A percentile compares a stretch with the other conserved stretches of the same genome.
Evolutionary conservation across 495 filamentous ascomycete genomes (phyloP).

Genomic region (Terfezia boudieri): DNA sequence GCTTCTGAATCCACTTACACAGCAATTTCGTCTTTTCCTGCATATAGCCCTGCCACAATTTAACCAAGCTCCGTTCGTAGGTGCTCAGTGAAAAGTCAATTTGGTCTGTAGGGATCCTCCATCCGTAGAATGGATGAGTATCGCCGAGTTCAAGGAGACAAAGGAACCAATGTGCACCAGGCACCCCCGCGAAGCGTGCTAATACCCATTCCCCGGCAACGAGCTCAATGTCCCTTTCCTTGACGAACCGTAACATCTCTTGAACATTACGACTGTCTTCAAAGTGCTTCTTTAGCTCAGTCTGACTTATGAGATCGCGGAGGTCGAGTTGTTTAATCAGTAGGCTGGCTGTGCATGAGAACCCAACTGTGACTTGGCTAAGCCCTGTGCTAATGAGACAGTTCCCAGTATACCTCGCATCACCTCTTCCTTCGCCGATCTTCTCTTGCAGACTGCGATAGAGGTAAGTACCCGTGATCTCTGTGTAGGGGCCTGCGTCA

Average conservation of each 20-base stretch:
- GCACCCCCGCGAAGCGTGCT: conserved; percentile 23
- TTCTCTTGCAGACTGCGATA: conserved; percentile 9
- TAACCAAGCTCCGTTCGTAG: conserved; percentile 21
- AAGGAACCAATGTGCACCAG: conserved; percentile 27
- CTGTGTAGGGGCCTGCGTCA: background rate
- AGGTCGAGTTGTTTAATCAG: conserved; percentile 22
- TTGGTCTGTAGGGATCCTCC: conserved; percentile 21
- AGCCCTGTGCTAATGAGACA: conserved; percentile 22
- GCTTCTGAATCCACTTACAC: background rate
- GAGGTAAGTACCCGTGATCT: conserved; percentile 2
- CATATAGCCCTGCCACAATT: conserved; percentile 22
- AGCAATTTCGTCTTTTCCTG: background rate
- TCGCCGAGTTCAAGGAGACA: conserved; percentile 25
- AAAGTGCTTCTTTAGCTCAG: background rate
- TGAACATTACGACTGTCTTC: background rate
- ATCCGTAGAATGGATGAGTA: conserved; percentile 21
- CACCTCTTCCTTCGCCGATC: conserved; percentile 14
- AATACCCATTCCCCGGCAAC: conserved; percentile 30
- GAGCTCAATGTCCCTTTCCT: conserved; percentile 20
- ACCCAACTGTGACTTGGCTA: conserved; percentile 19
- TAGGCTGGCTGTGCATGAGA: conserved; percentile 20
- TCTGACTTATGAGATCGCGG: conserved; percentile 14
- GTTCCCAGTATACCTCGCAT: conserved; percentile 19
- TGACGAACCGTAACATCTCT: conserved; percentile 24
- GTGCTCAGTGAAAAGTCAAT: conserved; percentile 22